Conservation (phyloP, 768 basidiomycete genomes). For the Russula lepida region DNA sequence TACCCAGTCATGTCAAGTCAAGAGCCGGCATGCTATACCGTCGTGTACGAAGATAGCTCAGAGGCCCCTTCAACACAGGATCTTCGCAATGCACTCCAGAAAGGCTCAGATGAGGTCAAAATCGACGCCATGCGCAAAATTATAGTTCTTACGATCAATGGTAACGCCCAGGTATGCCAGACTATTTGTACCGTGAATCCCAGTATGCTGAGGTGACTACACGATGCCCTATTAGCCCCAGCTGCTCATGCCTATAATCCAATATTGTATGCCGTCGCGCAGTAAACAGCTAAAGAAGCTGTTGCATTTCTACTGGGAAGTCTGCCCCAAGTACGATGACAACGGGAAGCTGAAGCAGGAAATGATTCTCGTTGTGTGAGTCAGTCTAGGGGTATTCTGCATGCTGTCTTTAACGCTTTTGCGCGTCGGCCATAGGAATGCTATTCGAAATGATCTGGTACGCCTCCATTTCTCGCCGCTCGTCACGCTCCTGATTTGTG, state of each 20-base stretch:
- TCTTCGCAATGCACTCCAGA: constrained; percentile 76
- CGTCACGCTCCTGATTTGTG: constrained; percentile 4
- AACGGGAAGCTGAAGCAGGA: constrained; percentile 97
- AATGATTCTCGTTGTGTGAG: constrained; percentile 98
- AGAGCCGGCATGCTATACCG: constrained; percentile 68
- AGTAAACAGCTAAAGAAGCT: constrained; percentile 97
- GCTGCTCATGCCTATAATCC: constrained; percentile 96
- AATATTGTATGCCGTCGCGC: constrained; percentile 91
- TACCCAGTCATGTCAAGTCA: constrained; percentile 29
- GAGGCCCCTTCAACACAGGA: constrained; percentile 79
- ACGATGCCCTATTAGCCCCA: constrained; percentile 47
- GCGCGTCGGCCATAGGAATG: constrained; percentile 51
- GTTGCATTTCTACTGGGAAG: constrained; percentile 93
- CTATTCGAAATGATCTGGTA: constrained; percentile 95
- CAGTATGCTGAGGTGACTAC: background rate
- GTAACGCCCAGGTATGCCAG: constrained; percentile 72
- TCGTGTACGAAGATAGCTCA: constrained; percentile 62
- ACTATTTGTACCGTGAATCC: background rate
- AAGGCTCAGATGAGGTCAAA: constrained; percentile 95
- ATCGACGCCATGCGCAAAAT: constrained; percentile 93
- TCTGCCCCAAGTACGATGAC: constrained; percentile 97
- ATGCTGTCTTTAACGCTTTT: constrained; percentile 1
- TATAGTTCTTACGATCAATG: constrained; percentile 89
- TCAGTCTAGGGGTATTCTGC: constrained; percentile 23
- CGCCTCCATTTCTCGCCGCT: constrained; percentile 26